Evolutionary conservation across 441 rosid species (phyloP).

Genomic region (Syzygium syzygioides): DNA sequence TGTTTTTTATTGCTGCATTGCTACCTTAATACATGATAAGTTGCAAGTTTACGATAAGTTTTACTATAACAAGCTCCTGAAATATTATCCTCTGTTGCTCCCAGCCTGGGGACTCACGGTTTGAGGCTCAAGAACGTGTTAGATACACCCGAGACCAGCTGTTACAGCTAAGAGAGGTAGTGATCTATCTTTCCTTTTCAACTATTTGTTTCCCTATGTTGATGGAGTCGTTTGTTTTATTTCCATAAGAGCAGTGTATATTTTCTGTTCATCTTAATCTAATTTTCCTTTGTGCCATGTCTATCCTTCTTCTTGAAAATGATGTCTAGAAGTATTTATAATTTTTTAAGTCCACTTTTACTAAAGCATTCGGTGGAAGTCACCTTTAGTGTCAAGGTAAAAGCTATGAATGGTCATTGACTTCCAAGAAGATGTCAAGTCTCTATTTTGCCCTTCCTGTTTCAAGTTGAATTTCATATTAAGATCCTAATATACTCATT

Average conservation of each 20-base stretch:
- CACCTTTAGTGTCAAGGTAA: not conserved
- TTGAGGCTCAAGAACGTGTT: slow-evolving; percentile 63
- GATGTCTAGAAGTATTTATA: not conserved
- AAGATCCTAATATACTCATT: not conserved
- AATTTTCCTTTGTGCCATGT: not conserved
- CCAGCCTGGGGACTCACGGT: slow-evolving; percentile 60
- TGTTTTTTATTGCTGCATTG: not conserved
- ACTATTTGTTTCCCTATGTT: not conserved
- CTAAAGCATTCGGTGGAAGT: not conserved
- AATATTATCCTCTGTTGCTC: slow-evolving; percentile 4
- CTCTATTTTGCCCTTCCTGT: not conserved
- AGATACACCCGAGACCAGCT: slow-evolving; percentile 64
- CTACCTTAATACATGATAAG: not conserved
- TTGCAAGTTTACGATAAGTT: not conserved
- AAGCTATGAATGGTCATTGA: not conserved
- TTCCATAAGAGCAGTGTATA: not conserved
- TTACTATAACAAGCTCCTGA: not conserved
- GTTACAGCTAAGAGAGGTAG: slow-evolving; percentile 64
- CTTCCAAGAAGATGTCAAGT: not conserved
- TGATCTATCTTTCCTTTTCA: not conserved
- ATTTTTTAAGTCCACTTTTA: not conserved
- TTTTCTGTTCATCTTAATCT: not conserved
- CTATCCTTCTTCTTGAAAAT: not conserved
- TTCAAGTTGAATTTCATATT: not conserved
- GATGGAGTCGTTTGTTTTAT: not conserved